Percentiles rank a stretch among this genome's conserved stretches.
phyloP scores from a whole-genome alignment of 768 basidiomycete genomes.

The Fomitopsis pulvina region DNA sequence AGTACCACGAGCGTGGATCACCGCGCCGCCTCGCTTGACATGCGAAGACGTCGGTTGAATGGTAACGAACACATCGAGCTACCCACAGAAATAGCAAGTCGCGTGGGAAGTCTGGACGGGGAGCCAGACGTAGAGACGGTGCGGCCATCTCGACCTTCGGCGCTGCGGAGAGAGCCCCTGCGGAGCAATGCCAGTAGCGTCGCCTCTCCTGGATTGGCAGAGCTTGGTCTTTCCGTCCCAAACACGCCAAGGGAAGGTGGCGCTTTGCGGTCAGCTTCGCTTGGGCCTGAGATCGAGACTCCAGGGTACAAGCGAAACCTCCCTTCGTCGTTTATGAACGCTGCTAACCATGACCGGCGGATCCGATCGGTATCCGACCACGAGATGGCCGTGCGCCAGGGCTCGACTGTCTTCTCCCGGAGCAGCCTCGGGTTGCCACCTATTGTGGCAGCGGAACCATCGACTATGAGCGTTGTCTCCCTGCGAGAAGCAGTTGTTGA shows the following conservation, averaged over 20 bases:
- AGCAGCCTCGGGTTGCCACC: conserved; percentile 15
- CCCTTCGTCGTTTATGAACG: conserved; percentile 10
- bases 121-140: conserved; percentile 41
- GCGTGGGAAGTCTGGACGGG: conserved; percentile 35
- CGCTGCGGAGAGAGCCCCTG: not conserved
- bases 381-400: conserved; percentile 7
- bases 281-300: not conserved
- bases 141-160: conserved; percentile 14
- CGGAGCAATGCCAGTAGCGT: not conserved
- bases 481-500: conserved; percentile 57
- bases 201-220: not conserved
- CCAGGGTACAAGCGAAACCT: not conserved
- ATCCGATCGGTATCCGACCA: conserved; percentile 17
- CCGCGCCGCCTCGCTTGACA: conserved; percentile 5
- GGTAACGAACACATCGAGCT: conserved; percentile 60
- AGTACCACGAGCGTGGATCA: conserved; percentile 16
- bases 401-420: not conserved
- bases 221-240: not conserved
- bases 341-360: conserved; percentile 16
- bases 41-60: conserved; percentile 15
- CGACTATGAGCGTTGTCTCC: conserved; percentile 31
- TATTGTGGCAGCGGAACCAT: conserved; percentile 5
- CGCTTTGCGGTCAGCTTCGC: not conserved
- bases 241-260: not conserved
- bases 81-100: conserved; percentile 49